Evolutionary conservation across 495 filamentous ascomycete species (phyloP).

Genomic region (Penicillium fimorum): DNA sequence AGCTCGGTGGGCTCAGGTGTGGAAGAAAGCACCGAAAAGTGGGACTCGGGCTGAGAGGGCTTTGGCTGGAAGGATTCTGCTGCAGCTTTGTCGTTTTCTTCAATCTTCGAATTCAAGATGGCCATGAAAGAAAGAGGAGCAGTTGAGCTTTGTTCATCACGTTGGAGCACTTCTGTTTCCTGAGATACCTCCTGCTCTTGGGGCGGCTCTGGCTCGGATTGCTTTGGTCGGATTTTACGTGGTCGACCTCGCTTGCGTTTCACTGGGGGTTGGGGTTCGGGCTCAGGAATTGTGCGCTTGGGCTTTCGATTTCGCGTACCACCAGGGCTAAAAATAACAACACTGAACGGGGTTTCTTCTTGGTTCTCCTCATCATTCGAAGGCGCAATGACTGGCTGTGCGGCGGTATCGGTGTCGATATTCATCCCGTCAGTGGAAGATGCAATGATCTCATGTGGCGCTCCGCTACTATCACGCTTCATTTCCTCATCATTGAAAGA

Average conservation of each 20-base stretch:
- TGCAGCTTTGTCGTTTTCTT: background rate
- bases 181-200: background rate
- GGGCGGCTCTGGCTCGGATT: background rate
- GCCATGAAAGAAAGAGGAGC: background rate
- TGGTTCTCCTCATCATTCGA: background rate
- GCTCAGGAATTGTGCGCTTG: conserved; percentile 18
- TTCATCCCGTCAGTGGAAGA: conserved; percentile 1
- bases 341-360: conserved; percentile 6
- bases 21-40: background rate
- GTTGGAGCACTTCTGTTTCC: background rate
- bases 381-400: background rate
- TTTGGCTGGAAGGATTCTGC: background rate
- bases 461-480: too few species aligned
- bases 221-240: conserved; percentile 2
- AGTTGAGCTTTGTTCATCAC: background rate
- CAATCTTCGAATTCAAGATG: background rate
- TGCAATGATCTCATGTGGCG: background rate
- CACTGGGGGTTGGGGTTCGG: conserved; percentile 16
- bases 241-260: conserved; percentile 25
- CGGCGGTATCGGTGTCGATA: background rate
- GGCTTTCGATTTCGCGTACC: background rate
- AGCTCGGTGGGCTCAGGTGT: background rate
- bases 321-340: conserved; percentile 22
- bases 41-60: background rate
- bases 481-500: too few species aligned